Evolutionary conservation across 1,284 basidiomycete genomes (phyloP).

Genomic region (Pisolithus thermaeus): DNA sequence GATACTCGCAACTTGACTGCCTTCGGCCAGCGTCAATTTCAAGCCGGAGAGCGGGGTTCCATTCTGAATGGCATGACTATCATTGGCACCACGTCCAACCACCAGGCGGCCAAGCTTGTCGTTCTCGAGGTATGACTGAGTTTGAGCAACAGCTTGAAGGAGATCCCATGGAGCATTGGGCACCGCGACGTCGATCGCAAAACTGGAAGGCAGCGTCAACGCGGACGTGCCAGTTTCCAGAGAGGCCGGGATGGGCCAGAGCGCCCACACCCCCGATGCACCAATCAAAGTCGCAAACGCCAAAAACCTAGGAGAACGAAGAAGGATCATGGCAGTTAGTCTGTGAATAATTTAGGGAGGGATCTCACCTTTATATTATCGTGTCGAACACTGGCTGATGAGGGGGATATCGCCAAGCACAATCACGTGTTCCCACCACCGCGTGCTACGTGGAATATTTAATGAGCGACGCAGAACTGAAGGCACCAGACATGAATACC

Average conservation of each 20-base stretch:
- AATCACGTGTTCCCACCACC: too few relatives aligned
- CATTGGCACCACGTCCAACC: constrained; percentile 44
- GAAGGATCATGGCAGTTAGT: constrained; percentile 5
- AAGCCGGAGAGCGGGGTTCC: constrained; percentile 32
- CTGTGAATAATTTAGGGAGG: not conserved
- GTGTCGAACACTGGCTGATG: too few relatives aligned
- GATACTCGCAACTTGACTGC: constrained; percentile 35
- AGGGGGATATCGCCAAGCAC: too few relatives aligned
- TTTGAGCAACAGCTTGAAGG: constrained; percentile 34
- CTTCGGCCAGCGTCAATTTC: constrained; percentile 35
- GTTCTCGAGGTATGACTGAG: constrained; percentile 35
- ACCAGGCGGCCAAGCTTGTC: constrained; percentile 48
- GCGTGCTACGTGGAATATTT: too few relatives aligned
- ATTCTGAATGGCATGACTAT: constrained; percentile 26
- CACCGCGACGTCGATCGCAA: constrained; percentile 40
- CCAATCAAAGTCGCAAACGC: constrained; percentile 7
- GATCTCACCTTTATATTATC: not conserved
- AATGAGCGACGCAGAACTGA: too few relatives aligned
- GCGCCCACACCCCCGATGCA: constrained; percentile 18
- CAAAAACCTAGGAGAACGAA: constrained; percentile 5
- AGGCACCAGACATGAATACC: too few relatives aligned
- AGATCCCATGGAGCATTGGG: constrained; percentile 39
- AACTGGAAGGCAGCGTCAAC: constrained; percentile 45
- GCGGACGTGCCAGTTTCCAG: constrained; percentile 45
- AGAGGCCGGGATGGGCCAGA: constrained; percentile 61